Percentiles rank a stretch among this genome's conserved stretches.
Conservation (phyloP, 164 flowering plant genomes). For the Magnolia changhungtana region DNA sequence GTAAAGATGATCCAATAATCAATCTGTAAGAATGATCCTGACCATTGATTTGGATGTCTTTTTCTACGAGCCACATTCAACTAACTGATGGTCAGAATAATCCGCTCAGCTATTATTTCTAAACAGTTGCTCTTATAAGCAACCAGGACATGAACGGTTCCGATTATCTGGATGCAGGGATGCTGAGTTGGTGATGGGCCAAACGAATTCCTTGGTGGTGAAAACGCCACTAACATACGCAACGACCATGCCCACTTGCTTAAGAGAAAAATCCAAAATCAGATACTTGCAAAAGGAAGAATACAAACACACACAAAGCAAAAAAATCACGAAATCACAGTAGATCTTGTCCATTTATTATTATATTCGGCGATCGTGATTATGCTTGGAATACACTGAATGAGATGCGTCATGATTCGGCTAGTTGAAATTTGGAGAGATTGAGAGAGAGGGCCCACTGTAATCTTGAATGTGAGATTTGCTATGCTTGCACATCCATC, state of each 20-base stretch:
- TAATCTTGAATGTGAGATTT: not conserved
- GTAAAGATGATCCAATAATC: too few relatives aligned
- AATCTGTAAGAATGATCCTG: too few relatives aligned
- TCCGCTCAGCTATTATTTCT: too few relatives aligned
- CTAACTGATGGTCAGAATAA: too few relatives aligned
- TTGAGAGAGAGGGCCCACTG: not conserved
- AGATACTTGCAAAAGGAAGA: not conserved
- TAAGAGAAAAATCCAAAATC: not conserved
- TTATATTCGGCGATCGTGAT: not conserved
- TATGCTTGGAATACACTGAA: slow-evolving; percentile 6
- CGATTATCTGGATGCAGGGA: too few relatives aligned
- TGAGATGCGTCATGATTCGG: not conserved
- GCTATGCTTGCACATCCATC: not conserved
- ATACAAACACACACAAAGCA: not conserved
- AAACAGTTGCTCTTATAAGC: too few relatives aligned
- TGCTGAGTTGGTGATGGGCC: too few relatives aligned
- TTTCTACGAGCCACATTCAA: too few relatives aligned
- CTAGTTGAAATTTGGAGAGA: not conserved
- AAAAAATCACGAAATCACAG: not conserved
- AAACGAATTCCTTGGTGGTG: not conserved
- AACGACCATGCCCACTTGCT: not conserved
- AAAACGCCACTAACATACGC: not conserved
- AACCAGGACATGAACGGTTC: too few relatives aligned
- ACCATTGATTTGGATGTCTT: too few relatives aligned
- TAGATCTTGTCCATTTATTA: slow-evolving; percentile 1